Base-by-base conservation (phyloP, 1,284 basidiomycete species). In the Ganoderma lingzhi region DNA sequence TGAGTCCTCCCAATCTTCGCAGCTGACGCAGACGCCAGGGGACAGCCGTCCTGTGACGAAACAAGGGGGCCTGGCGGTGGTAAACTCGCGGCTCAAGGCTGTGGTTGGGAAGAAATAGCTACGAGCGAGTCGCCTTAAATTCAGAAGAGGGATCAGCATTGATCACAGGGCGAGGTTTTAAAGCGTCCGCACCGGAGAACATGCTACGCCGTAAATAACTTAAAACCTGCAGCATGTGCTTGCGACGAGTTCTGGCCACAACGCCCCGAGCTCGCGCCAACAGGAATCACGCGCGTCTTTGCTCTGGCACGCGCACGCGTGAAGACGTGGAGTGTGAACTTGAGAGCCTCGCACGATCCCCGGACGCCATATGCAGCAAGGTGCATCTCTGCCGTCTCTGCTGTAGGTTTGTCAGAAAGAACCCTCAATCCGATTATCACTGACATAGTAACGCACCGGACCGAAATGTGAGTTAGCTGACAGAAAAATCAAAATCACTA, bases 91-190 rank as follows among this genome's bases (percentile, higher is more conserved):
- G 53, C 15, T 3, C 53, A 17, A 12, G 53, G 53, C 23, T 28
- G 30, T 32, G n/a, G n/a, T 51, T 51, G n/a, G 23, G 12, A 55
- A 32, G 53, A n/a, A 32, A 55, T 32, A 12, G 14, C 32, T 30
- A 55, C 30, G 14, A 55, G 53, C 53, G 53, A 15, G 6, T n/a
- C 53, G 53, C 53, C 53, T 55, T 15, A 55, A 55, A 55, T 32
- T 6, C 53, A 23, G 30, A 55, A 55, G 53, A 55, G 30, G 30
- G 53, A 55, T 55, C 53, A 55, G 53, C 53, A 55, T 55, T 6
- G 53, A 32, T 55, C 53, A 55, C 30, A 28, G 15, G 53, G 17
- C 53, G 15, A 55, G 30, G 30, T 51, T 51, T 51, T 51, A 55
- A 55, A 55, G 30, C 30, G 53, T 55, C 53, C 53, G 53, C 53